A percentile compares a stretch with the other conserved stretches of the same genome.
Conservation (phyloP, 371 early-diverging fungal species). For the Zychaea mexicana region DNA sequence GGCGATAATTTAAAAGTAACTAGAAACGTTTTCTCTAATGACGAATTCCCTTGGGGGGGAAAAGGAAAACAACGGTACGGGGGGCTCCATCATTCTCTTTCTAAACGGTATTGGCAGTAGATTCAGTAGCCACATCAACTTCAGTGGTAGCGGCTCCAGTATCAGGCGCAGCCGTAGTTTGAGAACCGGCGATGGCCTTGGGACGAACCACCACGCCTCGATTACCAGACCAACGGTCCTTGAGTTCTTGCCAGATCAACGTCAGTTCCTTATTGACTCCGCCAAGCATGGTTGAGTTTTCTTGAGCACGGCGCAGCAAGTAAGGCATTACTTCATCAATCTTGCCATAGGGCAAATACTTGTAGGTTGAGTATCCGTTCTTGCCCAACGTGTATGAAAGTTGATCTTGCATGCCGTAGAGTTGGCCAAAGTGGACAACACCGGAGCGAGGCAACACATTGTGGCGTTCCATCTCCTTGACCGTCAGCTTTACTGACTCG, state of each 20-base stretch:
- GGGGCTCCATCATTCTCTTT: not conserved
- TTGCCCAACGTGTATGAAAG: slow-evolving; percentile 77
- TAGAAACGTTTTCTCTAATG: no score
- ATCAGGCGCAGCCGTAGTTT: not conserved
- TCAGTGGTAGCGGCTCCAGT: not conserved
- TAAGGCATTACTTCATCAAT: slow-evolving; percentile 91
- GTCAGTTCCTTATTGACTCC: slow-evolving; percentile 49
- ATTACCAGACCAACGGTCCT: slow-evolving; percentile 33
- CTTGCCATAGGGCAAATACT: slow-evolving; percentile 92
- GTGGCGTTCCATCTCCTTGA: slow-evolving; percentile 66
- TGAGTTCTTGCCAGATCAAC: slow-evolving; percentile 59
- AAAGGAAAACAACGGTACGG: not conserved
- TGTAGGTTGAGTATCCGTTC: slow-evolving; percentile 80
- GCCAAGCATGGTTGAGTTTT: slow-evolving; percentile 83
- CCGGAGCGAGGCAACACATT: slow-evolving; percentile 58
- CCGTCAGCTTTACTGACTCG: slow-evolving; percentile 71
- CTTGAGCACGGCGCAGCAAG: slow-evolving; percentile 93
- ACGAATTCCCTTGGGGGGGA: no score
- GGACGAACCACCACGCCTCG: not conserved
- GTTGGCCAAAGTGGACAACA: slow-evolving; percentile 91
- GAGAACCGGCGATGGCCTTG: not conserved
- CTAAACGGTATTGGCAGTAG: slow-evolving; percentile 2
- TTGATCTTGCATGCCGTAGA: slow-evolving; percentile 90
- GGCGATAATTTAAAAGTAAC: no score
- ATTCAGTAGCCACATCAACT: not conserved